phyloP scores from a whole-genome alignment of 495 filamentous ascomycete species.

The Podospora anserina region DNA sequence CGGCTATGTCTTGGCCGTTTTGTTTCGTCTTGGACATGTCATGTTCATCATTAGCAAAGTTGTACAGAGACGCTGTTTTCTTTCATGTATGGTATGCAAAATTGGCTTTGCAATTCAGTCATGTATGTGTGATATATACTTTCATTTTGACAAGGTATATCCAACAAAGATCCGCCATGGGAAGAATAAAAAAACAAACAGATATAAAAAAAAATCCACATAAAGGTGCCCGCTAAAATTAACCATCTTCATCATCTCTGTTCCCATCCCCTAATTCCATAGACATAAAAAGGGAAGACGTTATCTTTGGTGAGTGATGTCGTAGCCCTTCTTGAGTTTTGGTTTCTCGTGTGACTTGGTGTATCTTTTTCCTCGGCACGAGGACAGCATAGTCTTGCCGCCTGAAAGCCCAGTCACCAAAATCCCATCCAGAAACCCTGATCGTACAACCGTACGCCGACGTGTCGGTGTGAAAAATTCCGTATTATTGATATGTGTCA shows the following conservation, averaged over 20 bases:
- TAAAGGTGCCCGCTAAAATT: not conserved
- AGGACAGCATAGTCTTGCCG: not conserved
- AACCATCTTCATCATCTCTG: not conserved
- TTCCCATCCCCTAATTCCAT: not conserved
- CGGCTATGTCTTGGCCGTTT: not conserved
- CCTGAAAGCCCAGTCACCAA: not conserved
- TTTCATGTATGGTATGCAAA: not conserved
- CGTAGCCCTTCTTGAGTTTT: not conserved
- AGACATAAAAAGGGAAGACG: no score
- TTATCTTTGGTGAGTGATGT: no score
- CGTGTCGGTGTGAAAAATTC: not conserved
- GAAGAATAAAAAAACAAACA: not conserved
- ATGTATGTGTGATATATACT: not conserved
- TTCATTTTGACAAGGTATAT: not conserved
- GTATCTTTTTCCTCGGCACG: conserved; percentile 1
- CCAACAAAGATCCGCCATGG: not conserved
- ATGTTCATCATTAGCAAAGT: not conserved
- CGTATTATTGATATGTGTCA: conserved; percentile 5
- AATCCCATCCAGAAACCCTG: not conserved
- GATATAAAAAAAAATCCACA: not conserved
- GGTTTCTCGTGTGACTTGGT: not conserved
- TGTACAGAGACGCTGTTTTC: no score
- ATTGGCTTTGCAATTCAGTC: not conserved
- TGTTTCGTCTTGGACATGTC: not conserved
- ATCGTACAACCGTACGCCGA: not conserved